Evolutionary conservation across 2,329 filamentous ascomycete genomes (phyloP).

Genomic region (Pyrenophora seminiperda): DNA sequence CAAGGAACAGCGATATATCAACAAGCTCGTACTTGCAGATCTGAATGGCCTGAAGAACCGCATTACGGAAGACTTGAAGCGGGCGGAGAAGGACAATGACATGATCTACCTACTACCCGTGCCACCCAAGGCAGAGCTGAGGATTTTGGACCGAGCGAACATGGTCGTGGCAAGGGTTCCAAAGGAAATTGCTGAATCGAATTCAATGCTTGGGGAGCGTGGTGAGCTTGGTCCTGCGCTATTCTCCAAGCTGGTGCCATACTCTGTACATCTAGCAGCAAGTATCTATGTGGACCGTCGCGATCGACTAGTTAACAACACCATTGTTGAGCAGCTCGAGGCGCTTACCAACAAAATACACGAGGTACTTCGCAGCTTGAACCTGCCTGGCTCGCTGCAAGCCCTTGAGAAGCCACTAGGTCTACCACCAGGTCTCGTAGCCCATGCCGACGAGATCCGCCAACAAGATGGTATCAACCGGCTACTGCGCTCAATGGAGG

Average conservation of each 20-base stretch:
- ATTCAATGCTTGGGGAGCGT: constrained; percentile 78
- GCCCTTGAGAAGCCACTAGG: constrained; percentile 94
- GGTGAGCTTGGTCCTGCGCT: constrained; percentile 82
- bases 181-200: constrained; percentile 79
- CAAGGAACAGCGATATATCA: constrained; percentile 82
- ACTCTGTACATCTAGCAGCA: constrained; percentile 91
- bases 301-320: constrained; percentile 87
- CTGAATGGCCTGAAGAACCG: constrained; percentile 80
- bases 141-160: constrained; percentile 80
- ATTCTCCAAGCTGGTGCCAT: constrained; percentile 90
- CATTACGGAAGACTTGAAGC: constrained; percentile 84
- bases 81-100: constrained; percentile 95
- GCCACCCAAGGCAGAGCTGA: constrained; percentile 85
- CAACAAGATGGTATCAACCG: constrained; percentile 85
- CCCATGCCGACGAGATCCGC: constrained; percentile 91
- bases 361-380: constrained; percentile 77
- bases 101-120: constrained; percentile 89
- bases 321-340: constrained; percentile 84
- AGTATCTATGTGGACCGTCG: constrained; percentile 93
- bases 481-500: constrained; percentile 78
- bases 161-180: constrained; percentile 85
- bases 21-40: constrained; percentile 79
- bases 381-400: constrained; percentile 89
- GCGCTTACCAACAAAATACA: constrained; percentile 79
- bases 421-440: constrained; percentile 79